Percentiles rank a stretch among this genome's conserved stretches.
Conservation (phyloP, 2,329 filamentous ascomycete species). For the Calonectria pseudoturangicola region DNA sequence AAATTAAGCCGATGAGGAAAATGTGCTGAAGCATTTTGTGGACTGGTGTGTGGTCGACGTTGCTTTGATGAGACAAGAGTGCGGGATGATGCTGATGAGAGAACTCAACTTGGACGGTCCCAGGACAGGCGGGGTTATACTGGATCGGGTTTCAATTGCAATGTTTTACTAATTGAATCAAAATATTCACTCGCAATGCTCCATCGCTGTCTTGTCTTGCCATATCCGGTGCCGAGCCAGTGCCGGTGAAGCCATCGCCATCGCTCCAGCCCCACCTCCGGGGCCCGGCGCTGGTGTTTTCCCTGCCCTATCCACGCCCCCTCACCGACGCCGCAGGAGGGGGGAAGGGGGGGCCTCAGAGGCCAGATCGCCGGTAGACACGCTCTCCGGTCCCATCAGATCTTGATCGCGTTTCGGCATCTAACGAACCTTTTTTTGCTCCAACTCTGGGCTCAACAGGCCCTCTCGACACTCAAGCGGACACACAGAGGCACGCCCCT, state of each 20-base stretch:
- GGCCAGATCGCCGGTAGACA: constrained; percentile 37
- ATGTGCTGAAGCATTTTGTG: background rate
- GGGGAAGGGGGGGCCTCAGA: background rate
- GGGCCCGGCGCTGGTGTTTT: constrained; percentile 49
- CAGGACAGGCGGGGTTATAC: background rate
- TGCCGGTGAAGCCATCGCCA: constrained; percentile 48
- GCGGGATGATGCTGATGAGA: background rate
- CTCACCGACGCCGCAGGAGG: background rate
- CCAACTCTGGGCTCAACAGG: background rate
- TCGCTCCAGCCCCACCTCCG: constrained; percentile 27
- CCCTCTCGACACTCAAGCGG: no score
- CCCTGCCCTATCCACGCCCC: background rate
- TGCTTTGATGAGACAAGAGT: background rate
- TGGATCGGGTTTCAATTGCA: background rate
- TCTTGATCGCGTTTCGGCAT: constrained; percentile 39
- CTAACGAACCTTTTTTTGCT: constrained; percentile 13
- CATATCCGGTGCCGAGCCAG: background rate
- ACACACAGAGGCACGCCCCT: background rate
- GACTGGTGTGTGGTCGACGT: background rate
- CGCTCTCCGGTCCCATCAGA: constrained; percentile 42
- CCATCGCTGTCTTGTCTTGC: background rate
- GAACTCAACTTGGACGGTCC: background rate
- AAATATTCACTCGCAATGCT: background rate
- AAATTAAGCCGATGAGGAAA: background rate
- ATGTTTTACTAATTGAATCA: background rate